Evolutionary conservation across 2,329 filamentous ascomycete species (phyloP).

Genomic region (Botrytis pseudocinerea): DNA sequence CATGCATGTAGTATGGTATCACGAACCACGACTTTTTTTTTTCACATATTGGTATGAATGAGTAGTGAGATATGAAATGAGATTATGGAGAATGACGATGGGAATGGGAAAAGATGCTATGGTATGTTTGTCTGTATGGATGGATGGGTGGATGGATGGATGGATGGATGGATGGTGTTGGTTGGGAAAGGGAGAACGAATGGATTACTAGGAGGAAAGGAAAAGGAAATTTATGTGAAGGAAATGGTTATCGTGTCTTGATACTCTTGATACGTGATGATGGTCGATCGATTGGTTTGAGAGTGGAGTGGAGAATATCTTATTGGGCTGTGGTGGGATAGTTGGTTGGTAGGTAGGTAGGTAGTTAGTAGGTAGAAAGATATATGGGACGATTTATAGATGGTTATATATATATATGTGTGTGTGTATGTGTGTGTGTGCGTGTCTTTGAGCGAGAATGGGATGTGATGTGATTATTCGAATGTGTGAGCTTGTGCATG

Average conservation of each 20-base stretch:
- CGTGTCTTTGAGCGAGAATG: not conserved
- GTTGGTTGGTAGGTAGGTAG: not conserved
- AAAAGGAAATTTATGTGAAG: not conserved
- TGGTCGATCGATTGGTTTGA: too few species aligned
- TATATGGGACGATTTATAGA: not conserved
- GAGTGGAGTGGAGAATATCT: not conserved
- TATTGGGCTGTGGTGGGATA: not conserved
- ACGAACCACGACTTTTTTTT: slow-evolving; percentile 2
- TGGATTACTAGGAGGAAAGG: not conserved
- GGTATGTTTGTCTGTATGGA: not conserved
- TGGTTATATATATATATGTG: not conserved
- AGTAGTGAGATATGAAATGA: slow-evolving; percentile 9
- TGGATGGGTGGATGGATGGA: not conserved
- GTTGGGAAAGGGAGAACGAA: not conserved
- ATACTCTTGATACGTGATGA: not conserved
- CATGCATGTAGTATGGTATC: slow-evolving; percentile 4
- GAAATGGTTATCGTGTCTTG: not conserved
- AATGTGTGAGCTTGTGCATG: not conserved
- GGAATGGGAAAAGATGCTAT: not conserved
- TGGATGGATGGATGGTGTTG: not conserved
- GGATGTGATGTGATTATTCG: not conserved
- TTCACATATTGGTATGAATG: slow-evolving; percentile 13
- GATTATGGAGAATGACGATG: not conserved
- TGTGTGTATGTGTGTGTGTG: too few species aligned
- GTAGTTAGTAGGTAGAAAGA: not conserved